These are phyloP conservation scores for Babesia microti DNA, from an alignment of 169 alveolate genomes.

Conservation along the genomic window DNA sequence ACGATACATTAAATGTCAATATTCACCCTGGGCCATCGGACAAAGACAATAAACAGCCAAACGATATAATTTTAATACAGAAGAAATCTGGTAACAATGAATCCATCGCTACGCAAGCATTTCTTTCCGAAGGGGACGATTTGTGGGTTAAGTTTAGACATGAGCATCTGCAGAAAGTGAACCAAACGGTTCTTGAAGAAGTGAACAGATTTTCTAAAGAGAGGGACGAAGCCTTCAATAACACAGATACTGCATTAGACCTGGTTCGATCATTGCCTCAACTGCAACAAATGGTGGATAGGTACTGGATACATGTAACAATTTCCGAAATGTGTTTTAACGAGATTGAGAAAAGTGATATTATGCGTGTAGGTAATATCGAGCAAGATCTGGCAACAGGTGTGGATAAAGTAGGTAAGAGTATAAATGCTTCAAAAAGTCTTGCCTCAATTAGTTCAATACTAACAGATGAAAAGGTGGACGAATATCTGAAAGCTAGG, in stretches of 20 bases:
- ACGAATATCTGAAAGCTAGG: constrained; percentile 45
- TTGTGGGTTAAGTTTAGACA: constrained; percentile 63
- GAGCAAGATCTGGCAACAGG: constrained; percentile 64
- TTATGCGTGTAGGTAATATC: constrained; percentile 47
- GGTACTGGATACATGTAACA: constrained; percentile 65
- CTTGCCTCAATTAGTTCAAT: constrained; percentile 11
- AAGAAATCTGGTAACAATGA: no score
- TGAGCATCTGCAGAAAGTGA: constrained; percentile 63
- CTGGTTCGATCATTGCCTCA: constrained; percentile 60
- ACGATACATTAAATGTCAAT: constrained; percentile 52
- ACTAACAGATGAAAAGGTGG: constrained; percentile 12
- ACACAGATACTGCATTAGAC: constrained; percentile 43
- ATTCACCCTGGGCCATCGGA: constrained; percentile 15
- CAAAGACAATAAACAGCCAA: neutral
- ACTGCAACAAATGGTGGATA: constrained; percentile 56
- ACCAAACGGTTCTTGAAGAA: constrained; percentile 58
- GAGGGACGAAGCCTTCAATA: constrained; percentile 1
- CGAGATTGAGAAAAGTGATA: constrained; percentile 29
- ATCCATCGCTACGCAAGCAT: no score
- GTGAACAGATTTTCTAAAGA: constrained; percentile 45
- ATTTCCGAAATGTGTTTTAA: constrained; percentile 54
- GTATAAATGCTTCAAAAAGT: constrained; percentile 26
- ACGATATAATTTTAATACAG: no score
- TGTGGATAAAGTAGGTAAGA: constrained; percentile 57
- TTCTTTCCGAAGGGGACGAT: constrained; percentile 52